Evolutionary conservation across 1,284 basidiomycete genomes (phyloP).

Genomic region (Cutaneotrichosporon cutaneum): DNA sequence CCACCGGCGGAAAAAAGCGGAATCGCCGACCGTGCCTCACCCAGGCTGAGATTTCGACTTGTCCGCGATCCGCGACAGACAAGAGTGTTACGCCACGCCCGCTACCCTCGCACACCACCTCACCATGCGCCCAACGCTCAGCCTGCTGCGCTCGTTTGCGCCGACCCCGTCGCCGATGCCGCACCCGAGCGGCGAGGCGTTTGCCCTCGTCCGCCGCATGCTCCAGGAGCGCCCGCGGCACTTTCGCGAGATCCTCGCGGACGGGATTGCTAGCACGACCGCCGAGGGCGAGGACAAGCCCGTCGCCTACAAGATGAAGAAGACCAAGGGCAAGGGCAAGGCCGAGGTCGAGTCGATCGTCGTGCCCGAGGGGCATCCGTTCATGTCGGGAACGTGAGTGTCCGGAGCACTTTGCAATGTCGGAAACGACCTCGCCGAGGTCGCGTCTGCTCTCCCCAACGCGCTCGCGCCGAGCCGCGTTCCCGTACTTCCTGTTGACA

Average conservation of each 20-base stretch:
- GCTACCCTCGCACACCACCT: background rate
- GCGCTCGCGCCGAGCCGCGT: too few species aligned
- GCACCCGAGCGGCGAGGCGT: slow-evolving; percentile 32
- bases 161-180: background rate
- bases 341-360: slow-evolving; percentile 10
- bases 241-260: slow-evolving; percentile 40
- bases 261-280: slow-evolving; percentile 22
- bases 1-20: slow-evolving; percentile 12
- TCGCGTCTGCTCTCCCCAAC: too few species aligned
- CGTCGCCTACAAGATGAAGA: slow-evolving; percentile 2
- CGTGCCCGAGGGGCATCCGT: slow-evolving; percentile 44
- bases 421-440: too few species aligned
- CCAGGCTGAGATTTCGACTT: slow-evolving; percentile 1
- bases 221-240: slow-evolving; percentile 34
- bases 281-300: background rate
- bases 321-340: slow-evolving; percentile 17
- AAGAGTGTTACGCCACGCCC: too few species aligned
- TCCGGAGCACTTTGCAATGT: background rate
- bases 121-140: slow-evolving; percentile 6
- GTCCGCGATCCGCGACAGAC: background rate
- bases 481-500: slow-evolving; percentile 17
- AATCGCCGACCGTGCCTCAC: background rate
- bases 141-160: background rate
- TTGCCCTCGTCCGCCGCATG: slow-evolving; percentile 36
- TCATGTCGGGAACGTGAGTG: slow-evolving; percentile 43